phyloP scores from a whole-genome alignment of 345 rosid genomes.

The Excoecaria agallocha region DNA sequence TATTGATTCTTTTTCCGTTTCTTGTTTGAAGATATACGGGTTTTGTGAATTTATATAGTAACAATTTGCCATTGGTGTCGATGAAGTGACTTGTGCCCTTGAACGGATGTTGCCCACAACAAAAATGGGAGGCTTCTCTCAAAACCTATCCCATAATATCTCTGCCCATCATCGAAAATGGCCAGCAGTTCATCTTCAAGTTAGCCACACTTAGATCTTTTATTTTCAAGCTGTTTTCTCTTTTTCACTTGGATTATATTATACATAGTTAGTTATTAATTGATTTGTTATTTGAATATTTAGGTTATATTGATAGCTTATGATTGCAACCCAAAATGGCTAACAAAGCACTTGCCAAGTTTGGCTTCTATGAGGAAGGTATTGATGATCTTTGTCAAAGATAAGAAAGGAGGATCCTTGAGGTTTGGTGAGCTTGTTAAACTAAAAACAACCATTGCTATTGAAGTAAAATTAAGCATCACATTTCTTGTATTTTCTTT shows the following conservation, averaged over 20 bases:
- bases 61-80: constrained; percentile 79
- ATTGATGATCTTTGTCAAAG: constrained; percentile 48
- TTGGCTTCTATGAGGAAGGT: constrained; percentile 65
- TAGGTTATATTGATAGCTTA: constrained; percentile 66
- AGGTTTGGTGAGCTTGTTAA: constrained; percentile 67
- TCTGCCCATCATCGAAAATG: constrained; percentile 20
- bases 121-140: constrained; percentile 19
- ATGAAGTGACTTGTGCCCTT: constrained; percentile 80
- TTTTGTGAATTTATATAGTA: constrained; percentile 34
- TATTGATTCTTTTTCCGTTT: neutral
- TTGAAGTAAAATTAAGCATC: constrained; percentile 52
- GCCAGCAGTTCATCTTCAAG: constrained; percentile 58
- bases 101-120: constrained; percentile 53
- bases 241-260: neutral
- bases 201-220: neutral
- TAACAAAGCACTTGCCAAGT: constrained; percentile 61
- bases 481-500: neutral
- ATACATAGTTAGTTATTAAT: too few species aligned
- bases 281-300: neutral
- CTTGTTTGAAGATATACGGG: neutral
- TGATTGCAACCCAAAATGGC: constrained; percentile 71
- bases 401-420: constrained; percentile 55
- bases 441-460: constrained; percentile 59
- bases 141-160: neutral
- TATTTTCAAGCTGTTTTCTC: neutral